Evolutionary conservation across 2,329 filamentous ascomycete genomes (phyloP).

Genomic region (Kalmusia sp.): DNA sequence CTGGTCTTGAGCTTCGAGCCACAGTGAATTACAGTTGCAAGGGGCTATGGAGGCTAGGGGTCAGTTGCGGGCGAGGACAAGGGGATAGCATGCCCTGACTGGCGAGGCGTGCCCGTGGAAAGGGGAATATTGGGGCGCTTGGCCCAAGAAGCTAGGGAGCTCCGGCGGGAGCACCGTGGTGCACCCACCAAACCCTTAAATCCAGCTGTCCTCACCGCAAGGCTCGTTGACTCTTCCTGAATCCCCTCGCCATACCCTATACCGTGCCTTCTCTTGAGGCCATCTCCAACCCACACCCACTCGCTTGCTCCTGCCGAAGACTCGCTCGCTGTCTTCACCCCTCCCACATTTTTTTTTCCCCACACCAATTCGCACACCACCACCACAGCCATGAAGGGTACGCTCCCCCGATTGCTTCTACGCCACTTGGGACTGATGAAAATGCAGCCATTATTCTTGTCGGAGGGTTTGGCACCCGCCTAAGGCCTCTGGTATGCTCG

Average conservation of each 20-base stretch:
- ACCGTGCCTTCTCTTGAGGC: slow-evolving; percentile 9
- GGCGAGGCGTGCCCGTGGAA: slow-evolving; percentile 15
- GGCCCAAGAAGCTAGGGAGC: slow-evolving; percentile 34
- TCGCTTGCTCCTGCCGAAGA: slow-evolving; percentile 20
- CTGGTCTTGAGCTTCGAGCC: slow-evolving; percentile 20
- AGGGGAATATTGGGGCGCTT: slow-evolving; percentile 17
- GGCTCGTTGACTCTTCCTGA: slow-evolving; percentile 27
- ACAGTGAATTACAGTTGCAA: slow-evolving; percentile 19
- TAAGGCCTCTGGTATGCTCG: slow-evolving; percentile 82
- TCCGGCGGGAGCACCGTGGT: slow-evolving; percentile 14
- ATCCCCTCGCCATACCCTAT: slow-evolving; percentile 18
- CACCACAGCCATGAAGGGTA: slow-evolving; percentile 51
- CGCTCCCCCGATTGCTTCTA: slow-evolving; percentile 17
- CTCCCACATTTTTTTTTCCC: slow-evolving; percentile 12
- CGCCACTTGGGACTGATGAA: slow-evolving; percentile 12
- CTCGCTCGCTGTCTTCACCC: slow-evolving; percentile 22
- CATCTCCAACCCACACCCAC: slow-evolving; percentile 11
- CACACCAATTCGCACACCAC: slow-evolving; percentile 17
- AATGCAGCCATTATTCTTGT: slow-evolving; percentile 91
- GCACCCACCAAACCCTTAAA: slow-evolving; percentile 22
- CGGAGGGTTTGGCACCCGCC: slow-evolving; percentile 97
- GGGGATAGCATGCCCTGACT: slow-evolving; percentile 14
- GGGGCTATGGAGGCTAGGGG: slow-evolving; percentile 25
- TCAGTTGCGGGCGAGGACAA: too few species aligned
- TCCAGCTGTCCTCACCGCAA: slow-evolving; percentile 35